These are phyloP conservation scores for Saturnispora gosingensis DNA, from an alignment of 805 yeast genomes.

Conservation along the genomic window DNA sequence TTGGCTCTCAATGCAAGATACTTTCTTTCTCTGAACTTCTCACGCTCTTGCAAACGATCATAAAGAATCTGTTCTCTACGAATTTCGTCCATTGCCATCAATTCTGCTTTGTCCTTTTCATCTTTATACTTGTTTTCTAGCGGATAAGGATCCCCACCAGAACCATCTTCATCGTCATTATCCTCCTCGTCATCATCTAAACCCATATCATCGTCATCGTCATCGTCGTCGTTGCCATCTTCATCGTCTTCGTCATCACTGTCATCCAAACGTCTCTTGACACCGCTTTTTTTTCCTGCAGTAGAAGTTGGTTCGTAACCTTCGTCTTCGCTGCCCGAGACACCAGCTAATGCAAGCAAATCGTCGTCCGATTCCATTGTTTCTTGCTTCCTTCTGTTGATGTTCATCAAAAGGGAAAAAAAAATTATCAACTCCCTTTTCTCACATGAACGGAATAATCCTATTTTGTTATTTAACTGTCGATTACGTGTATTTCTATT, in stretches of 20 bases:
- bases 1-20: constrained; percentile 76
- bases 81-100: constrained; percentile 76
- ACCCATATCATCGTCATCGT: constrained; percentile 23
- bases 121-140: constrained; percentile 85
- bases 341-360: constrained; percentile 90
- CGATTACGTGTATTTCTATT: background rate
- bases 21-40: constrained; percentile 74
- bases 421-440: background rate
- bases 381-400: background rate
- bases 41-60: constrained; percentile 89
- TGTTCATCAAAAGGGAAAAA: background rate
- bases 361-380: constrained; percentile 77
- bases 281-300: background rate
- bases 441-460: background rate
- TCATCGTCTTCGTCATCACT: constrained; percentile 22
- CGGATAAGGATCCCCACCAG: constrained; percentile 72
- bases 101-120: constrained; percentile 59
- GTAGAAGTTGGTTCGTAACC: constrained; percentile 30
- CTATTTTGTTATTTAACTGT: background rate
- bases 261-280: constrained; percentile 2
- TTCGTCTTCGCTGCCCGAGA: constrained; percentile 41
- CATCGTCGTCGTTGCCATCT: constrained; percentile 22
- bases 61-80: constrained; percentile 85
- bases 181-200: constrained; percentile 23
- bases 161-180: constrained; percentile 31